Conservation (phyloP, 805 yeast genomes). For the Candida stauntonica region DNA sequence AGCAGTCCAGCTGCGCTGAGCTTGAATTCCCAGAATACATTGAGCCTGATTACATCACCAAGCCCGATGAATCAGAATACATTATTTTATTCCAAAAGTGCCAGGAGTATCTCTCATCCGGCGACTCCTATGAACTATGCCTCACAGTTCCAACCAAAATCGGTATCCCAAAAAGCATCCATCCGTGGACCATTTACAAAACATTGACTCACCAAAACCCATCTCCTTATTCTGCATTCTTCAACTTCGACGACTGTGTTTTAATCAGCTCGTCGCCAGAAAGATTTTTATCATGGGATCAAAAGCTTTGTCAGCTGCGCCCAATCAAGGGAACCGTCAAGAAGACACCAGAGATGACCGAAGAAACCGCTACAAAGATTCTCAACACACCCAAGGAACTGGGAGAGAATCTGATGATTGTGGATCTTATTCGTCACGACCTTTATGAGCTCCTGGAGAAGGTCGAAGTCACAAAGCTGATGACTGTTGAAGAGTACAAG, state of each 20-base stretch:
- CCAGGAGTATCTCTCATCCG: constrained; percentile 62
- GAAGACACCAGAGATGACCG: constrained; percentile 50
- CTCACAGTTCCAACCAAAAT: constrained; percentile 73
- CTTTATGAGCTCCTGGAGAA: constrained; percentile 58
- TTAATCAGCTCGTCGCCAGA: constrained; percentile 92
- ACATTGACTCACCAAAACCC: constrained; percentile 72
- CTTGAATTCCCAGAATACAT: not conserved
- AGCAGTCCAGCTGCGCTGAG: not conserved
- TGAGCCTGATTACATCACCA: constrained; percentile 25
- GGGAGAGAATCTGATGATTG: constrained; percentile 96
- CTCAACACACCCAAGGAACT: constrained; percentile 84
- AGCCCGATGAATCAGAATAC: constrained; percentile 55
- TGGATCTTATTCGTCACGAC: constrained; percentile 92
- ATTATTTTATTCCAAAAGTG: constrained; percentile 52
- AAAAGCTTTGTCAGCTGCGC: constrained; percentile 62
- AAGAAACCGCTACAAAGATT: constrained; percentile 56
- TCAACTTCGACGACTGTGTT: constrained; percentile 56
- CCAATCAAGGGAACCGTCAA: constrained; percentile 96
- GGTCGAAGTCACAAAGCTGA: constrained; percentile 72
- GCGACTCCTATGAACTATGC: constrained; percentile 93
- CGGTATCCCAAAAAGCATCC: constrained; percentile 41
- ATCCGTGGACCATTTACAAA: constrained; percentile 80
- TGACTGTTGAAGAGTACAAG: constrained; percentile 89
- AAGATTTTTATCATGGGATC: constrained; percentile 77
- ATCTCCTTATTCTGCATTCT: constrained; percentile 84